These are phyloP conservation scores for Lasiodiplodia sp. DNA, from an alignment of 2,329 filamentous ascomycete species.

Conservation along the genomic window DNA sequence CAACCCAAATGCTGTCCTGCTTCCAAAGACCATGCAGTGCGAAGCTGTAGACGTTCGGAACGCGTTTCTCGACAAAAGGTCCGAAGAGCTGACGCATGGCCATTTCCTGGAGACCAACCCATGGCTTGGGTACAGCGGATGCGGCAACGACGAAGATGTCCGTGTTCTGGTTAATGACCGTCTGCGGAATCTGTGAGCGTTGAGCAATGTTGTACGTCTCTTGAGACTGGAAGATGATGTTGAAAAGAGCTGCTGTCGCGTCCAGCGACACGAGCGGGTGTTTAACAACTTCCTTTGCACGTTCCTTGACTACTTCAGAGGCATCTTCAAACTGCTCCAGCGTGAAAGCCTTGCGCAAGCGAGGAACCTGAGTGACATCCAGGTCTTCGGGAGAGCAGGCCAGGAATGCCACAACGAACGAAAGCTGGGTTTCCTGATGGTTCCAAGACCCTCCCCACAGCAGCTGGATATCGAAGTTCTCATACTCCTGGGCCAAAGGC, in stretches of 20 bases:
- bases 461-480: slow-evolving; percentile 80
- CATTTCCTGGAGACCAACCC: slow-evolving; percentile 76
- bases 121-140: slow-evolving; percentile 78
- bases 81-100: slow-evolving; percentile 80
- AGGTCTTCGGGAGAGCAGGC: slow-evolving; percentile 77
- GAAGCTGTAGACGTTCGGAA: slow-evolving; percentile 77
- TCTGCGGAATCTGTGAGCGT: slow-evolving; percentile 64
- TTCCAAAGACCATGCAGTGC: slow-evolving; percentile 92
- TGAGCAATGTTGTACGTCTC: slow-evolving; percentile 64
- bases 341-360: slow-evolving; percentile 79
- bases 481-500: slow-evolving; percentile 69
- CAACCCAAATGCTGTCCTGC: slow-evolving; percentile 88
- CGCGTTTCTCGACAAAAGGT: slow-evolving; percentile 80
- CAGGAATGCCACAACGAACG: slow-evolving; percentile 89
- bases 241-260: slow-evolving; percentile 74
- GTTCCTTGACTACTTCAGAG: slow-evolving; percentile 65
- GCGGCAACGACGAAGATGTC: slow-evolving; percentile 81
- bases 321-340: slow-evolving; percentile 67
- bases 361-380: slow-evolving; percentile 84
- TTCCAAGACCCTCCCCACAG: slow-evolving; percentile 92
- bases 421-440: slow-evolving; percentile 84
- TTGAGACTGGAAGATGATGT: slow-evolving; percentile 66
- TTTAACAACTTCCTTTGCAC: slow-evolving; percentile 73
- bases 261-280: slow-evolving; percentile 90
- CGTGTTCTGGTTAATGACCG: slow-evolving; percentile 73